Conservation (phyloP, 768 basidiomycete species). For the Daedaleopsis sinensis region DNA sequence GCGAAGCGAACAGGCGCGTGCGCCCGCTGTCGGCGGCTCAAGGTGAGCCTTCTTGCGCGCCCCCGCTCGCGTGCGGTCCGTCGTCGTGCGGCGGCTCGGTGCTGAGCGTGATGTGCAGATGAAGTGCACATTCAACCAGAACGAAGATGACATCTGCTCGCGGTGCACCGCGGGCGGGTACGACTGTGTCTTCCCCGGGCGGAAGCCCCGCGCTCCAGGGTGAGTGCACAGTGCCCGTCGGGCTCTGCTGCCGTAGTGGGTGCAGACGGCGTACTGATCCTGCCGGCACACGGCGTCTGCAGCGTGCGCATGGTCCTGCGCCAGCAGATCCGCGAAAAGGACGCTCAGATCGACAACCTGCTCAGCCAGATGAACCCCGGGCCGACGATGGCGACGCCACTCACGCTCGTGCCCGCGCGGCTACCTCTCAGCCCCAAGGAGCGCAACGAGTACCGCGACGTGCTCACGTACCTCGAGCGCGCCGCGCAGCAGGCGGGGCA, state of each 20-base stretch:
- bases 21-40: slow-evolving; percentile 31
- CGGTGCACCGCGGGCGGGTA: slow-evolving; percentile 31
- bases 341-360: slow-evolving; percentile 31
- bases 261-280: not conserved
- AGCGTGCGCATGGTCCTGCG: slow-evolving; percentile 35
- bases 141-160: slow-evolving; percentile 23
- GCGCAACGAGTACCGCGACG: slow-evolving; percentile 31
- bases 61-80: not conserved
- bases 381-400: slow-evolving; percentile 30
- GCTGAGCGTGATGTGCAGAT: slow-evolving; percentile 16
- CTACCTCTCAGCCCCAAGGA: slow-evolving; percentile 27
- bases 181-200: slow-evolving; percentile 34
- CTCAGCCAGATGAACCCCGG: slow-evolving; percentile 30
- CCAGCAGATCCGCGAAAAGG: slow-evolving; percentile 36
- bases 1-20: slow-evolving; percentile 28
- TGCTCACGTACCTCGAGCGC: slow-evolving; percentile 35
- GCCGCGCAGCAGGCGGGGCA: slow-evolving; percentile 21
- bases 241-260: not conserved
- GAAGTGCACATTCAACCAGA: slow-evolving; percentile 30
- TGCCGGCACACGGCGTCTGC: not conserved
- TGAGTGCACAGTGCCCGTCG: slow-evolving; percentile 12
- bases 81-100: not conserved
- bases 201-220: slow-evolving; percentile 39
- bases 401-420: slow-evolving; percentile 32
- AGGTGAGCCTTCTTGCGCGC: slow-evolving; percentile 15